phyloP scores from a whole-genome alignment of 2,329 filamentous ascomycete genomes.

The Colletotrichum lupini region DNA sequence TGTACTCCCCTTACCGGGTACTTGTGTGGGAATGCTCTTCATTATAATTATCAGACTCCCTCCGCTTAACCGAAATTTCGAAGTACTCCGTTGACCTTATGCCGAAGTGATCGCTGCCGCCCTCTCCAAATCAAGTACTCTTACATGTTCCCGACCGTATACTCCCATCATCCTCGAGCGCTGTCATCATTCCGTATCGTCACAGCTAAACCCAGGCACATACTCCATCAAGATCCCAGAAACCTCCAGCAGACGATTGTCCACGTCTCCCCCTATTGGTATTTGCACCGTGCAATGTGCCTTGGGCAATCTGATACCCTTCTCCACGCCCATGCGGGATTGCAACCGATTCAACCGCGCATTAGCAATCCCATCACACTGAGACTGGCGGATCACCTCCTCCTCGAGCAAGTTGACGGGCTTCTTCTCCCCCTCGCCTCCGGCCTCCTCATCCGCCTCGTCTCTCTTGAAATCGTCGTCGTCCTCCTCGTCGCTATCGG shows the following conservation, averaged over 20 bases:
- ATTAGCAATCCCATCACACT: conserved; percentile 11
- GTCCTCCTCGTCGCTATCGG: background rate
- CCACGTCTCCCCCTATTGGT: background rate
- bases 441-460: no score
- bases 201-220: conserved; percentile 12
- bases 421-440: background rate
- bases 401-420: conserved; percentile 10
- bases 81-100: no score
- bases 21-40: no score
- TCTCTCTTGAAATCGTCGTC: background rate
- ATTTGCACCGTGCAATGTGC: conserved; percentile 10
- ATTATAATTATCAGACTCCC: no score
- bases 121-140: no score
- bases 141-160: no score
- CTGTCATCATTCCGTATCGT: background rate
- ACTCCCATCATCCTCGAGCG: no score
- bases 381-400: conserved; percentile 18
- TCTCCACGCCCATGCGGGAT: background rate
- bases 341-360: background rate
- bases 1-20: no score
- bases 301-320: background rate
- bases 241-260: conserved; percentile 5
- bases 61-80: no score
- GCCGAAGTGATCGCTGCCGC: no score
- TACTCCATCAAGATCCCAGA: conserved; percentile 15